Evolutionary conservation across 805 yeast species (phyloP), one percentile per base, ranked within the genome.

Genomic region (Debaryomyces castellii): DNA sequence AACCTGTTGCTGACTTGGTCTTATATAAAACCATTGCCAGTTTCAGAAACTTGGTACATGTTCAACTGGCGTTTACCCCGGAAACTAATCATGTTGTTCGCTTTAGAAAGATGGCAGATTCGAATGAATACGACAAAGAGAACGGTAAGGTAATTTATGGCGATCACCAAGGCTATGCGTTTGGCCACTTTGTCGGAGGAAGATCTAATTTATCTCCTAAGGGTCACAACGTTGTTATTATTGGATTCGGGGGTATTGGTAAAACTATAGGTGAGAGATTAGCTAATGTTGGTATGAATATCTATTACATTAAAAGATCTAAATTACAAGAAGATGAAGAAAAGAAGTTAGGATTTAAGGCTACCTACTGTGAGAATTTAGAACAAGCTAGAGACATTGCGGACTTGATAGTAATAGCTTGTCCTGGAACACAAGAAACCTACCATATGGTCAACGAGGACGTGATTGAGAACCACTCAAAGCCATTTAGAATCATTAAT

Each of bases 191-290:
- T 16, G 62, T 81, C 2, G 83, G 81, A 34, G 72, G 78, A 2
- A 66, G 78, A 48, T 54, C 62, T 20, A 58, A 58, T 23, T 59
- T 77, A 17, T 73, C 81, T 4, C 89, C 90, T 5, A 59, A 63
- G 12, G 81, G 81, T 17, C 83, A 80, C 56, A 69, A 68, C 20
- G 89, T 74, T 1, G 80, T 83, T 2, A 74, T 87, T 27, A 78
- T 85, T 3, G 96, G 95, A 0, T 82, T 87, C 55, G 95, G 96
- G 1, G 71, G 80, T 17, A 87, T 87, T 53, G 96, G 95, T 7
- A 76, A 76, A 58, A 71, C 74, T 24, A 79, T 85, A 46, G 94
- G 83, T 3, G 64, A 62, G 40, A 74, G 84, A 54, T 69, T 87
- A 47, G 43, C 67, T 40, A 67, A 66, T n/a, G 61, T 87, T 25